These are phyloP conservation scores for Boletellus dicymbophilus DNA, from an alignment of 1,284 basidiomycete genomes.

Conservation along the genomic window DNA sequence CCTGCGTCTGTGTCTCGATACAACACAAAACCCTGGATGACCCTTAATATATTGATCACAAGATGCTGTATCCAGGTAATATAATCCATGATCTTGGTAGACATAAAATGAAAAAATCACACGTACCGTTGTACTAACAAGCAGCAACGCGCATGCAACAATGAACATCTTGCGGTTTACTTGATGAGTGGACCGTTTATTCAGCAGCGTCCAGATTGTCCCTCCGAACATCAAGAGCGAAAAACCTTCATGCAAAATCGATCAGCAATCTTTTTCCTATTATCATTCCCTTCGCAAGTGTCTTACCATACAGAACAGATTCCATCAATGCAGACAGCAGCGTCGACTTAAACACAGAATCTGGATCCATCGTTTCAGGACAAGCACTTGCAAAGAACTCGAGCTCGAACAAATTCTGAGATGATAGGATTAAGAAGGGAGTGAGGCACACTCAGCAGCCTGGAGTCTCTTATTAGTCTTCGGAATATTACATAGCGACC, in stretches of 20 bases:
- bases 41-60: conserved; percentile 20
- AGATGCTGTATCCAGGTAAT: conserved; percentile 16
- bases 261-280: not conserved
- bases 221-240: conserved; percentile 23
- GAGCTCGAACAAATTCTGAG: too few species aligned
- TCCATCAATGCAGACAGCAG: conserved; percentile 21
- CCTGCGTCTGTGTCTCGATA: not conserved
- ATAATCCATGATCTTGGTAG: not conserved
- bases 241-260: conserved; percentile 8
- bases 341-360: too few species aligned
- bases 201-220: conserved; percentile 15
- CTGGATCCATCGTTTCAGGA: too few species aligned
- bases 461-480: too few species aligned
- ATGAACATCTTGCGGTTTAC: conserved; percentile 13
- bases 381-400: too few species aligned
- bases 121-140: conserved; percentile 21
- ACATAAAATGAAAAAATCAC: not conserved
- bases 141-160: conserved; percentile 12
- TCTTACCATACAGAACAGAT: conserved; percentile 22
- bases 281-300: not conserved
- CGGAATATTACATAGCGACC: too few species aligned
- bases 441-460: too few species aligned
- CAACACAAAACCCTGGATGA: conserved; percentile 15
- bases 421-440: too few species aligned
- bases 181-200: not conserved